Evolutionary conservation across 2,329 filamentous ascomycete genomes (phyloP).

Genomic region (Claviceps purpurea): DNA sequence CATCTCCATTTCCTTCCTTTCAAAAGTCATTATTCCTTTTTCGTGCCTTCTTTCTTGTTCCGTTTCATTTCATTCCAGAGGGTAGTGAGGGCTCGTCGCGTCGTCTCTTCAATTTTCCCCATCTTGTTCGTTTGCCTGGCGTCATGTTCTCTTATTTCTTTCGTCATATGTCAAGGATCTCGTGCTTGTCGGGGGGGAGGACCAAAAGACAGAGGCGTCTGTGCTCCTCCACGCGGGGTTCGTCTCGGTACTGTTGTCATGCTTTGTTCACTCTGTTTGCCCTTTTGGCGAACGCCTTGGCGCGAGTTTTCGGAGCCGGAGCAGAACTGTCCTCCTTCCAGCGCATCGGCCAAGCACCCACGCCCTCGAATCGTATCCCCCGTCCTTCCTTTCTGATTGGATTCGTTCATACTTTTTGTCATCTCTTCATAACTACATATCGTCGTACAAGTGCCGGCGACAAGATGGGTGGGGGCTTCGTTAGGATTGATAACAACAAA

Average conservation of each 20-base stretch:
- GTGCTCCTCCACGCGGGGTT: no score
- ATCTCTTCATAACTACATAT: background rate
- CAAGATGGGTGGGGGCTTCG: background rate
- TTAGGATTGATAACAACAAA: slow-evolving; percentile 1
- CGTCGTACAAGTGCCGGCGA: background rate
- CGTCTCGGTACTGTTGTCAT: no score
- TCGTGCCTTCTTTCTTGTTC: background rate
- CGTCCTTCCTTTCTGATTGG: background rate
- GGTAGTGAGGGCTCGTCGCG: background rate
- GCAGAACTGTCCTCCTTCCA: background rate
- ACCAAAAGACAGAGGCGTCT: no score
- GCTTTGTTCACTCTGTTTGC: no score
- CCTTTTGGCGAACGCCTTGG: no score
- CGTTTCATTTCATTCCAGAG: background rate
- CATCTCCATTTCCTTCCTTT: background rate
- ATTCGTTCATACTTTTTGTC: background rate
- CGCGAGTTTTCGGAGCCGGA: no score
- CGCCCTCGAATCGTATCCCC: background rate
- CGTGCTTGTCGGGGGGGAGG: no score
- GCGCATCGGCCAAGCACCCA: no score
- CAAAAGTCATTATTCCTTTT: background rate
- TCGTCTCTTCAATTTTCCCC: background rate
- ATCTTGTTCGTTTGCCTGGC: background rate
- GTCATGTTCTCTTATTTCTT: background rate
- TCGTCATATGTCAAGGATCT: no score